Evolutionary conservation across 2,329 filamentous ascomycete genomes (phyloP), one percentile per base, ranked within the genome.

Genomic region (Penicillium digitatum): DNA sequence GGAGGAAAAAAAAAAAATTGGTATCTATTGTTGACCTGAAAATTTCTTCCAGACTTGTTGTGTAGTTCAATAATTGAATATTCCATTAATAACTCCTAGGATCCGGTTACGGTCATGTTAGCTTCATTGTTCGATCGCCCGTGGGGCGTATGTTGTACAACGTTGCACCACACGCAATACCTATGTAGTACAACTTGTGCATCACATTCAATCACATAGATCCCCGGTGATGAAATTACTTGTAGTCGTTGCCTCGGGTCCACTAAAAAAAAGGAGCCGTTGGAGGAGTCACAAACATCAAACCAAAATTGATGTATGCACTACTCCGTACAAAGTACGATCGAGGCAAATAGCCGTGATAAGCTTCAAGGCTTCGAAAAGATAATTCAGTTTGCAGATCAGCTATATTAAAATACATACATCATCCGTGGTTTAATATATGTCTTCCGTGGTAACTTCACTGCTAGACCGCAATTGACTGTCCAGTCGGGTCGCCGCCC

Each of bases 381-480:
- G 32, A 16, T 20, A 34, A 24, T n/a, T 20, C 18, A 32, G 27
- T 20, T 26, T 29, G 34, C 12, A 43, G 18, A 43, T 50, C 54
- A 59, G 52, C 61, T 48, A 24, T 40, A 62, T 48, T 20, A 38
- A 62, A 60, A 42, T 42, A 47, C 55, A 44, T 26, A 37, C 3
- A 29, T 40, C 26, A 52, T 37, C 59, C 61, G 58, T 58, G 62
- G 61, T 54, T 54, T 39, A 16, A n/a, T 0, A 34, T 16, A 6
- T 35, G 8, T 2, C 12, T 44, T 16, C 39, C 50, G 27, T 40
- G 39, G 39, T 45, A 24, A 11, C 5, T 8, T 24, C 3, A n/a
- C 9, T 20, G 1, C 12, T 11, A n/a, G 11, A 44, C 43, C 29
- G 9, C 3, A 9, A 29, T 32, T 24, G 29, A 9, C 11, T 22